Conservation (phyloP, 495 filamentous ascomycete species). For the Aspergillus mulundensis region DNA sequence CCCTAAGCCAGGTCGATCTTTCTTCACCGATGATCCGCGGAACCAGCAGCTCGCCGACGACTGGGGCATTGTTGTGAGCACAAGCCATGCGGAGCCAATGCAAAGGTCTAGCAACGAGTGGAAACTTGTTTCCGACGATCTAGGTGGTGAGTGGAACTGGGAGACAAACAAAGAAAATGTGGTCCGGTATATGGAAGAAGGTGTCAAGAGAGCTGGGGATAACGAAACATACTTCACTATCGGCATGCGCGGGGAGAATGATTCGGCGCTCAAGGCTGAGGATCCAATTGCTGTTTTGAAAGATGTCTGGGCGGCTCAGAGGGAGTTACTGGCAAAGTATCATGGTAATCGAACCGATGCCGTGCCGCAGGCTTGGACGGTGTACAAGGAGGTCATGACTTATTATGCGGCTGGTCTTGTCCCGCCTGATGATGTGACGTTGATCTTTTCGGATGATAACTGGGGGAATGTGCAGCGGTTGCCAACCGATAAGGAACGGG, state of each 20-base stretch:
- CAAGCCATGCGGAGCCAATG: neutral
- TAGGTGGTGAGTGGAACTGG: neutral
- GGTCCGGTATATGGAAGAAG: neutral
- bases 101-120: neutral
- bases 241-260: neutral
- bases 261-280: neutral
- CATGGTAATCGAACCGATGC: neutral
- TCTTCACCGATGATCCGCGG: neutral
- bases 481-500: neutral
- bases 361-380: neutral
- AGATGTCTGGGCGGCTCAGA: too few species aligned
- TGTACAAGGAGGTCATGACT: neutral
- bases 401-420: too few species aligned
- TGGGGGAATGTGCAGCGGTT: too few species aligned
- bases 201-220: neutral
- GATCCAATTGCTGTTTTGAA: neutral
- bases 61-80: neutral
- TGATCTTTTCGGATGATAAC: too few species aligned
- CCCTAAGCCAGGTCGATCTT: neutral
- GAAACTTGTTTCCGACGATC: neutral
- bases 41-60: neutral
- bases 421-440: too few species aligned
- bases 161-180: neutral
- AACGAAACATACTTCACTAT: neutral
- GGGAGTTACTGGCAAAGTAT: too few species aligned